phyloP scores from a whole-genome alignment of 441 rosid species.

The Corymbia calophylla region DNA sequence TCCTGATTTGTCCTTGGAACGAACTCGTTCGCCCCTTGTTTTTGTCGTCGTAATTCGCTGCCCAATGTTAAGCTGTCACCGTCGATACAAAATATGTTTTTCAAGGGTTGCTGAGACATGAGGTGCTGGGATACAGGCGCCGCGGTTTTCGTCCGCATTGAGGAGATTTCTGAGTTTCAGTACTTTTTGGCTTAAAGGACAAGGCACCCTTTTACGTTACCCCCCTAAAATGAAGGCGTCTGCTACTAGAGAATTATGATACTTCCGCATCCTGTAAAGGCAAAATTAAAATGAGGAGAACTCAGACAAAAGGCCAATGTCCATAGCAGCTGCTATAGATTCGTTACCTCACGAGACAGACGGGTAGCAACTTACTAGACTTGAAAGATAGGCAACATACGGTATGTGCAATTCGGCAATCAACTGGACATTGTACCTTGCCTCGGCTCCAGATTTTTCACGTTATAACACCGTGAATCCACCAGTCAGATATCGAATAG shows the following conservation, averaged over 20 bases:
- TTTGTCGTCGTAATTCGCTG: not conserved
- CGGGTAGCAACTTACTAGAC: not conserved
- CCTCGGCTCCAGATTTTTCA: not conserved
- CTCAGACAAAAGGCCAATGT: not conserved
- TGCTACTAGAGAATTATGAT: not conserved
- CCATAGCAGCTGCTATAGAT: not conserved
- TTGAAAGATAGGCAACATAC: not conserved
- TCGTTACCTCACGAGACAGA: not conserved
- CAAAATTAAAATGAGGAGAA: not conserved
- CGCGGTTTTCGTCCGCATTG: not conserved
- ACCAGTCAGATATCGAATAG: not conserved
- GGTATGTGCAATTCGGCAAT: not conserved
- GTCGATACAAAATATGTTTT: too few species aligned
- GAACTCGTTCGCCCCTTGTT: not conserved
- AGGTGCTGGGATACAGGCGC: not conserved
- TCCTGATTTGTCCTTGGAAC: not conserved
- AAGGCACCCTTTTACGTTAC: not conserved
- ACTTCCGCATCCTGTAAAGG: not conserved
- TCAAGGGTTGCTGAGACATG: too few species aligned
- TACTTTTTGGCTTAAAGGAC: not conserved
- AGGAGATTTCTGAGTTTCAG: not conserved
- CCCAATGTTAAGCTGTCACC: not conserved
- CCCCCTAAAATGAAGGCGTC: not conserved
- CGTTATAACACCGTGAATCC: not conserved
- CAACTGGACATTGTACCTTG: not conserved